Conservation (phyloP, 331 rosid genomes). For the Stylosanthes scabra region DNA sequence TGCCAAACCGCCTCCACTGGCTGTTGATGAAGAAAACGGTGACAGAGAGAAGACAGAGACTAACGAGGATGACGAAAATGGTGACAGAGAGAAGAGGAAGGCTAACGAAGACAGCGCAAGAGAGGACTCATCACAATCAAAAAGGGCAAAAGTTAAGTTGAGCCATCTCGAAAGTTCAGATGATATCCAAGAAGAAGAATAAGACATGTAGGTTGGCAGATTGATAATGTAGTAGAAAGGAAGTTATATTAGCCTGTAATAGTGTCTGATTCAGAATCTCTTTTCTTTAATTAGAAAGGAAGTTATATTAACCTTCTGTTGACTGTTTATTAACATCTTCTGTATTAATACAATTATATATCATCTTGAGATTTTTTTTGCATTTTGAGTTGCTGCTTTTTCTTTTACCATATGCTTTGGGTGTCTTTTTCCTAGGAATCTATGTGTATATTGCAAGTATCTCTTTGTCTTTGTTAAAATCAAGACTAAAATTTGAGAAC, state of each 20-base stretch:
- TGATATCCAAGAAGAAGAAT: slow-evolving; percentile 68
- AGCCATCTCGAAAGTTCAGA: slow-evolving; percentile 79
- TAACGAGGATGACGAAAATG: slow-evolving; percentile 42
- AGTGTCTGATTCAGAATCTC: slow-evolving; percentile 16
- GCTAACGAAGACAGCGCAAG: slow-evolving; percentile 44
- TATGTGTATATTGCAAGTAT: no score
- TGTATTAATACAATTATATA: neutral
- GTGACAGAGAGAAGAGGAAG: slow-evolving; percentile 62
- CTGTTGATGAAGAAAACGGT: slow-evolving; percentile 45
- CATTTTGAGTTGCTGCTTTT: neutral
- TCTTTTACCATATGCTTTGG: neutral
- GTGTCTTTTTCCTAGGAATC: neutral
- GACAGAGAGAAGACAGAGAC: slow-evolving; percentile 64
- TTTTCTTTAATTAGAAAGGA: slow-evolving; percentile 18
- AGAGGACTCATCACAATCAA: slow-evolving; percentile 55
- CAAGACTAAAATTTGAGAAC: no score
- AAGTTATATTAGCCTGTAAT: slow-evolving; percentile 34
- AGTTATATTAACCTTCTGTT: slow-evolving; percentile 23
- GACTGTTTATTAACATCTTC: slow-evolving; percentile 10
- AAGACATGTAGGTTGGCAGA: slow-evolving; percentile 39
- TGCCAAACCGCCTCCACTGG: slow-evolving; percentile 43
- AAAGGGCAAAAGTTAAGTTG: slow-evolving; percentile 61
- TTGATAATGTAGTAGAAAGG: slow-evolving; percentile 17
- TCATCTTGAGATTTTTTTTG: neutral
- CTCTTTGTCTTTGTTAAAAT: no score